Evolutionary conservation across 2,329 filamentous ascomycete genomes (phyloP).

Genomic region (Alternaria sp.): DNA sequence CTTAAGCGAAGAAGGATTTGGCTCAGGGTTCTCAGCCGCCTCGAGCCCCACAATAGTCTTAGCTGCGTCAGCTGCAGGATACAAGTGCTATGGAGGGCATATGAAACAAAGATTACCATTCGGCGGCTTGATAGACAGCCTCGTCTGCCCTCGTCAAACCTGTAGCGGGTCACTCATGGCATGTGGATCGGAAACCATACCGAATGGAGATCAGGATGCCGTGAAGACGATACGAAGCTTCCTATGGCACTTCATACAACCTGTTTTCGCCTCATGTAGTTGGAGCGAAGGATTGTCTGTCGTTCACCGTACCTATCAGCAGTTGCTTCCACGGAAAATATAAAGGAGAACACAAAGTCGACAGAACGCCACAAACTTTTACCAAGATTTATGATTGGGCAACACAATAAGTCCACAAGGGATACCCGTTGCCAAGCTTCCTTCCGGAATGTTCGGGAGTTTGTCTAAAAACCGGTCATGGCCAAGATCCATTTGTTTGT

Average conservation of each 20-base stretch:
- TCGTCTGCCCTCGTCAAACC: neutral
- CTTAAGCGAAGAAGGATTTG: neutral
- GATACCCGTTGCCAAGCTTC: neutral
- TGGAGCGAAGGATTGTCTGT: neutral
- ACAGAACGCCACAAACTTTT: neutral
- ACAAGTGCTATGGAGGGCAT: neutral
- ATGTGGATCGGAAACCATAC: neutral
- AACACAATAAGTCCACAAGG: neutral
- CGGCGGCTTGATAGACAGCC: neutral
- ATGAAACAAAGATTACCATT: neutral
- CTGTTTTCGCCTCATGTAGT: neutral
- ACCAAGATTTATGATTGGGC: neutral
- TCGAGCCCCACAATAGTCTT: neutral
- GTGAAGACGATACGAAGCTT: neutral
- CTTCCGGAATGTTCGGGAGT: neutral
- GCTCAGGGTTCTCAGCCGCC: neutral
- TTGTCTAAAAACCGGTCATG: too few relatives aligned
- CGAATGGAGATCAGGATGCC: neutral
- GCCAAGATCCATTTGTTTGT: neutral
- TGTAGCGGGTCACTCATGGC: neutral
- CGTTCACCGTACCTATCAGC: neutral
- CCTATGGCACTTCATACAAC: neutral
- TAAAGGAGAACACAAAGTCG: accelerated
- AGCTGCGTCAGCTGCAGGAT: neutral
- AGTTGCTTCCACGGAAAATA: neutral